phyloP scores from a whole-genome alignment of 441 rosid genomes.

The Manihot esculenta region DNA sequence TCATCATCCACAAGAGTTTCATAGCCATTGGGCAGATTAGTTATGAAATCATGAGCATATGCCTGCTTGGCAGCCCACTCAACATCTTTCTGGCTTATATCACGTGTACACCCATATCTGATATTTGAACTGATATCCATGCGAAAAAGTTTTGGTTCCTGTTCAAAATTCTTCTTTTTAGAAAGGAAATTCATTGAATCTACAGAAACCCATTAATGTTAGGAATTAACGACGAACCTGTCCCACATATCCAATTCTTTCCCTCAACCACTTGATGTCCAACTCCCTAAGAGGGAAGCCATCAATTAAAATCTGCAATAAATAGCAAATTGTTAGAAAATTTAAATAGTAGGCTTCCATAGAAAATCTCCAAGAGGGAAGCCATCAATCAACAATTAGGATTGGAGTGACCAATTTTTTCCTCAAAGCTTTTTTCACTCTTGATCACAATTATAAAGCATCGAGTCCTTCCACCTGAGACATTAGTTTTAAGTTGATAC shows the following conservation, averaged over 20 bases:
- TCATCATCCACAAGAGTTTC: slow-evolving; percentile 90
- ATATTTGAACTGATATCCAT: slow-evolving; percentile 86
- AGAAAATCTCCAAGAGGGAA: slow-evolving; percentile 8
- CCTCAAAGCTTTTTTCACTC: not conserved
- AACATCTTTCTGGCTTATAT: slow-evolving; percentile 67
- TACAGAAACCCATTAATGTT: slow-evolving; percentile 7
- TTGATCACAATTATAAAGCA: slow-evolving; percentile 14
- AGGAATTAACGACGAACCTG: slow-evolving; percentile 49
- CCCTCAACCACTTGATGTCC: slow-evolving; percentile 88
- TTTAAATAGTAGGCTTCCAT: not conserved
- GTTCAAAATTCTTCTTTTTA: slow-evolving; percentile 20
- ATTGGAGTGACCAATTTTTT: slow-evolving; percentile 5
- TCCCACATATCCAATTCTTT: slow-evolving; percentile 82
- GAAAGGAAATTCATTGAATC: slow-evolving; percentile 10
- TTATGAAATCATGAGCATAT: slow-evolving; percentile 88
- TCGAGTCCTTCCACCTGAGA: slow-evolving; percentile 3
- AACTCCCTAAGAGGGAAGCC: slow-evolving; percentile 70
- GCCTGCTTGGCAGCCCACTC: slow-evolving; percentile 93
- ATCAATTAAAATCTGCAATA: slow-evolving; percentile 71
- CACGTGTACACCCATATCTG: slow-evolving; percentile 69
- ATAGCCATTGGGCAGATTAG: slow-evolving; percentile 80
- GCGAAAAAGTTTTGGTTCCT: slow-evolving; percentile 97
- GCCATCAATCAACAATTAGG: slow-evolving; percentile 23
- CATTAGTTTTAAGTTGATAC: slow-evolving; percentile 3
- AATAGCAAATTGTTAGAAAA: slow-evolving; percentile 4